Evolutionary conservation across 345 rosid species (phyloP).

Genomic region (Sonneratia caseolaris): DNA sequence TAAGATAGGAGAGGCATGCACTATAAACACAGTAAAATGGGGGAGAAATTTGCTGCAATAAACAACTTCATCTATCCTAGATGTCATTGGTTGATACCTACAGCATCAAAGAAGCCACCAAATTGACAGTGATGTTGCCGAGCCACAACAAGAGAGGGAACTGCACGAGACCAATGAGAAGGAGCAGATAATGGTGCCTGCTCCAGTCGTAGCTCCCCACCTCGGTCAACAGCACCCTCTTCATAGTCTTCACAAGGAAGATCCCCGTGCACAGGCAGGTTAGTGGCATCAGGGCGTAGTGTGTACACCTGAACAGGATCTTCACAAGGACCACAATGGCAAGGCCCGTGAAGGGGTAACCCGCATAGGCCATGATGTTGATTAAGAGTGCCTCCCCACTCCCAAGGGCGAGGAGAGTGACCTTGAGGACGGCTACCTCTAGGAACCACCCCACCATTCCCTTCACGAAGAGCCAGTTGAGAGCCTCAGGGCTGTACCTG

Average conservation of each 20-base stretch:
- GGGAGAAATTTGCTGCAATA: too few relatives aligned
- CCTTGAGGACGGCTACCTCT: constrained; percentile 75
- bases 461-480: constrained; percentile 82
- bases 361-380: constrained; percentile 82
- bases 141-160: constrained; percentile 87
- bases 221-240: constrained; percentile 87
- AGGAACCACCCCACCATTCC: constrained; percentile 86
- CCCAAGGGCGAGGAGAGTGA: constrained; percentile 69
- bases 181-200: constrained; percentile 80
- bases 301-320: constrained; percentile 54
- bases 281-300: constrained; percentile 77
- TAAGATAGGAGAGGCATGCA: too few relatives aligned
- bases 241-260: constrained; percentile 94
- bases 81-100: too few relatives aligned
- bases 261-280: constrained; percentile 74
- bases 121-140: constrained; percentile 76
- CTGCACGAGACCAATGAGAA: constrained; percentile 80
- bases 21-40: too few relatives aligned
- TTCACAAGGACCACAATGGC: constrained; percentile 69
- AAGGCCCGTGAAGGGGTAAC: constrained; percentile 71
- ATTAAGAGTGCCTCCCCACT: constrained; percentile 88
- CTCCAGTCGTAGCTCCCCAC: constrained; percentile 79
- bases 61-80: too few relatives aligned
- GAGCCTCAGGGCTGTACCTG: constrained; percentile 88
- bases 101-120: constrained; percentile 51